A percentile compares a stretch with the other conserved stretches of the same genome.
Conservation (phyloP, 106 monocot genomes). For the Vanilla planifolia region DNA sequence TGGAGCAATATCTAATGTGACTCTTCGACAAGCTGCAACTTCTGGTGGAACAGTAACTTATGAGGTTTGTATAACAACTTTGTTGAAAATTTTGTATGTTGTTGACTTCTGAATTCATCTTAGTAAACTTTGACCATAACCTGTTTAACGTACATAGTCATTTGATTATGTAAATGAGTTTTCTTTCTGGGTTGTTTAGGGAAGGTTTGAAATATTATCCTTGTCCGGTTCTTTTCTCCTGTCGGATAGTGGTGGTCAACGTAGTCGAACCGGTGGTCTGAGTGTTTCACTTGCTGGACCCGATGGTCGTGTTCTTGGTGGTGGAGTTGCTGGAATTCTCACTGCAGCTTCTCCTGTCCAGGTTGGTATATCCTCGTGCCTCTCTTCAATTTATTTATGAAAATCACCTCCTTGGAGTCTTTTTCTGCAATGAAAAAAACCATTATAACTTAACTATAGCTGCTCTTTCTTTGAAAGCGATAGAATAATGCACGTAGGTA, state of each 20-base stretch:
- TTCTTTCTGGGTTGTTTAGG: slow-evolving; percentile 35
- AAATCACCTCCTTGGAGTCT: too few relatives aligned
- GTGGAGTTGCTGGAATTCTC: slow-evolving; percentile 66
- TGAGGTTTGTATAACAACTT: slow-evolving; percentile 70
- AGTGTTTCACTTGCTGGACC: slow-evolving; percentile 61
- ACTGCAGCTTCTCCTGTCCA: slow-evolving; percentile 76
- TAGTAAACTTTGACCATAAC: too few relatives aligned
- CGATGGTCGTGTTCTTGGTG: slow-evolving; percentile 76
- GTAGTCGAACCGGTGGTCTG: slow-evolving; percentile 69
- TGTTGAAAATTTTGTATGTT: too few relatives aligned
- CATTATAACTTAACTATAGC: too few relatives aligned
- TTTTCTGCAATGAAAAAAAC: too few relatives aligned
- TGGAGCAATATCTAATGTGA: slow-evolving; percentile 76
- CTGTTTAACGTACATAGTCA: too few relatives aligned
- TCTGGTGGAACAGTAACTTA: slow-evolving; percentile 79
- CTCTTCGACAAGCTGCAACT: slow-evolving; percentile 58
- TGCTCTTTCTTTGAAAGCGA: too few relatives aligned
- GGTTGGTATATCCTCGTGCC: slow-evolving; percentile 36
- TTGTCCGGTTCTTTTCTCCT: slow-evolving; percentile 69
- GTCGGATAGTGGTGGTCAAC: slow-evolving; percentile 63
- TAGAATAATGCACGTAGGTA: too few relatives aligned
- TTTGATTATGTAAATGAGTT: too few relatives aligned
- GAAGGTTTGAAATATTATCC: slow-evolving; percentile 71
- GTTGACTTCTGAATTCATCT: too few relatives aligned
- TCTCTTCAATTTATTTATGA: too few relatives aligned